Base-by-base conservation (phyloP, 805 yeast species). In the Cephaloascus albidus region DNA sequence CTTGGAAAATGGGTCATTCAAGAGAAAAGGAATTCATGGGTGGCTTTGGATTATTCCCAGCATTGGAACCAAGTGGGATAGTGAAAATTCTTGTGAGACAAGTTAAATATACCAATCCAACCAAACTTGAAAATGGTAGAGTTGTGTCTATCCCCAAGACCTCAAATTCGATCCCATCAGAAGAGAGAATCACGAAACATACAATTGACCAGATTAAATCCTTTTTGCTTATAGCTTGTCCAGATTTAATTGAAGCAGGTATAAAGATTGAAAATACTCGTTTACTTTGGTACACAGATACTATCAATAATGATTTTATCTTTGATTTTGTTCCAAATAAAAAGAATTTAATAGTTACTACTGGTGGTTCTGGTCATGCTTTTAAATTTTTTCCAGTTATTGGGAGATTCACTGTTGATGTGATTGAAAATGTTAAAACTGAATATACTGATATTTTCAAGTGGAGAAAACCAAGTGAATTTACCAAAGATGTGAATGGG, bases 361-460 rank as follows among this genome's bases (percentile, higher is more conserved):
- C 52, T 46, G 63, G 65, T 35, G 65, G 61, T 14, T 58, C 63
- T 2, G 63, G 61, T 2, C 65, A 60, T 47, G 63, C 57, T 0
- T 60, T 60, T 47, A 58, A 60, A 43, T 49, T 58, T 53, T 43
- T 58, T 10, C 63, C 64, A 3, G 61, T 57, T 4, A 39, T 58
- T 26, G 63, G 62, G 1, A 50, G 46, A 35, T 54, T 51, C 35
- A 38, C 57, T 33, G 62, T 58, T 10, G 55, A 58, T 41, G 53
- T 53, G 30, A 36, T 68, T 16, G 63, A 65, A 41, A 57, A 54
- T 8, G 42, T 45, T 35, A 57, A 45, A 30, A 56, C 54, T 36
- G 48, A 53, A 27, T 57, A 55, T 40, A 55, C 61, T 2, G 40
- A 51, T 15, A 37, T 53, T 16, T 61, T 61, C 46, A 48, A 48